Base-by-base conservation (phyloP, 257 asterid species). In the Solanum pimpinellifolium region DNA sequence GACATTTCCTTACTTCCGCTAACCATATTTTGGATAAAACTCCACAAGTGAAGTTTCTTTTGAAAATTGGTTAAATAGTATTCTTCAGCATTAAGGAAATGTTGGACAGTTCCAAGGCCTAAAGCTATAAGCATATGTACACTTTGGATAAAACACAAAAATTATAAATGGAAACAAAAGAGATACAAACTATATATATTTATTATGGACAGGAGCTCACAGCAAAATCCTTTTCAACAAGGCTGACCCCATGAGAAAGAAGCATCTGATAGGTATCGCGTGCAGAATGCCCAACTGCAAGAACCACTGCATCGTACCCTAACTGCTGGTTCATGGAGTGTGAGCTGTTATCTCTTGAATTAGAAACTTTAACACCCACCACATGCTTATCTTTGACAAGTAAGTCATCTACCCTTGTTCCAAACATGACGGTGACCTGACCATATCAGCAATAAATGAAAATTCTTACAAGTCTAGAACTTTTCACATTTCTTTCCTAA, bases 241-340 rank as follows among this genome's bases (percentile, higher is more conserved):
- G 86, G 87, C 92, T 92, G 84, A 93, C 96, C 60, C 94, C 92
- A 91, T 95, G 98, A 83, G 95, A 94, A 86, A 95, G 93, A 88
- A 95, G 98, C 99, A 97, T 97, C 78, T 92, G 89, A 82, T 90
- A 97, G 21, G 98, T 94, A 91, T 94, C 99, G 39, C 99, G 97
- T 83, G 99, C 98, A 89, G 99, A 97, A 86, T 97, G 99, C 86
- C 99, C 99, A 85, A 97, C 94, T 16, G 99, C 99, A 59, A 97
- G 98, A 93, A 95, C 95, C 87, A 95, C 93, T 16, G 98, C 98
- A 93, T 97, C 99, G 84, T 87, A 95, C 86, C 85, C 92, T 93
- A 93, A 87, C 80, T 92, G 86, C 90, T 94, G 90, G 87, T 83
- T 39, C 87, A 49, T 86, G 69, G 91, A 89, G 76, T 83, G 85